Evolutionary conservation across 108 stramenopile species (phyloP), one percentile per base, ranked within the genome.

Genomic region (Discostella stelligeroides): DNA sequence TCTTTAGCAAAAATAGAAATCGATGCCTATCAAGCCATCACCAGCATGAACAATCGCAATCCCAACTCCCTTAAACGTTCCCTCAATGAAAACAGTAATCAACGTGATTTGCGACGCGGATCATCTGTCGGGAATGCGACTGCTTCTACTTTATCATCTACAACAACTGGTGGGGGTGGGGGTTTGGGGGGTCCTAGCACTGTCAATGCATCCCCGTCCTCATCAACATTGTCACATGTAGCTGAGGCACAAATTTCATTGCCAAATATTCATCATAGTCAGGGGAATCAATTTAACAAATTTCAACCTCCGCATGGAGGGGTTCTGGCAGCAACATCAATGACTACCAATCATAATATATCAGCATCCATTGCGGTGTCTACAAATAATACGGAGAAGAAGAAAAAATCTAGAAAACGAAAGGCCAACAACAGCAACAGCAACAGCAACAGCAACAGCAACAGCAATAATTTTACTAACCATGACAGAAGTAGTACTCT

Each of bases 91-190:
- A 28, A 37, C 0, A 40, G 20, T 10, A 58, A 58, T 58, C 57
- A 34, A 17, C 30, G 57, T 4, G 57, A 58, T 58, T 58, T 58
- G n/a, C 57, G 57, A 20, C 57, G 57, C 2, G 34, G 34, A 10
- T 0, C 25, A 0, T 37, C 37, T n/a, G 57, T 41, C n/a, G 57
- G 34, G 25, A 34, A 20, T 58, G 38, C 8, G 17, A 40, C 20
- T 28, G 57, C 29, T 20, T 15, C 34, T 8, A 20, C 9, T 20
- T 17, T 34, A 30, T 28, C 20, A 17, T n/a, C 6, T 58, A 1
- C 34, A 58, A n/a, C 37, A 20, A 15, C 17, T 40, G 39, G 57
- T 0, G 57, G 34, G 10, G 34, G n/a, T 15, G 57, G 34, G 17
- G n/a, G n/a, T n/a, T n/a, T n/a, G n/a, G n/a, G n/a, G n/a, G n/a